A percentile compares a stretch with the other conserved stretches of the same genome.
Conservation (phyloP, 2,329 filamentous ascomycete species). For the Penicillium brasilianum region DNA sequence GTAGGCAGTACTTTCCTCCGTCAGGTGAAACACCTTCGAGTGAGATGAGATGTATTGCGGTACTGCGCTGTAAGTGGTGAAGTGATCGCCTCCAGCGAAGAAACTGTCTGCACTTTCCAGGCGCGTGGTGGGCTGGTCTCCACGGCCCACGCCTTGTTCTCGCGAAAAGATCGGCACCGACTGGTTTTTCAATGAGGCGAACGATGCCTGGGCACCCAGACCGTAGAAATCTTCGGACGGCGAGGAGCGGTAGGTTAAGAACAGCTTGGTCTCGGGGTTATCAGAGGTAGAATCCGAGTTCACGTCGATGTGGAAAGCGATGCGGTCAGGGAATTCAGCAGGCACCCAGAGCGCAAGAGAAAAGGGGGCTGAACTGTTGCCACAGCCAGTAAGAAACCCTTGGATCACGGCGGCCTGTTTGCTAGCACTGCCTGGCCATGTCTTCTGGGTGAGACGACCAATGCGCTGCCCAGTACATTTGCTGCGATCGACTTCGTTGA, state of each 20-base stretch:
- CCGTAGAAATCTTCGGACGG: slow-evolving; percentile 33
- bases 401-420: slow-evolving; percentile 22
- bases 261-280: slow-evolving; percentile 22
- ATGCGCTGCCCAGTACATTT: slow-evolving; percentile 29
- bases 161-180: slow-evolving; percentile 33
- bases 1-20: slow-evolving; percentile 38
- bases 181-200: slow-evolving; percentile 34
- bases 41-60: slow-evolving; percentile 40
- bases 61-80: slow-evolving; percentile 42
- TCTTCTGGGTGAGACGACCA: slow-evolving; percentile 9
- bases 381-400: slow-evolving; percentile 26
- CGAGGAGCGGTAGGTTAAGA: slow-evolving; percentile 27
- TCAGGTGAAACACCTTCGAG: slow-evolving; percentile 38
- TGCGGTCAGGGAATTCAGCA: slow-evolving; percentile 24
- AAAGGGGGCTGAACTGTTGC: slow-evolving; percentile 18
- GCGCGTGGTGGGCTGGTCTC: slow-evolving; percentile 30
- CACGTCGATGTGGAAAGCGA: slow-evolving; percentile 26
- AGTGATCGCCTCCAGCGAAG: slow-evolving; percentile 37
- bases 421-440: slow-evolving; percentile 20
- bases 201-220: slow-evolving; percentile 32
- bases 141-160: slow-evolving; percentile 33
- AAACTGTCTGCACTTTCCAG: slow-evolving; percentile 27
- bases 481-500: slow-evolving; percentile 26
- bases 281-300: slow-evolving; percentile 8
- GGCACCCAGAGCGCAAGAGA: slow-evolving; percentile 26